Percentiles rank a stretch among this genome's conserved stretches.
Conservation (phyloP, 2,329 filamentous ascomycete genomes). For the Fusarium sarcochroum region DNA sequence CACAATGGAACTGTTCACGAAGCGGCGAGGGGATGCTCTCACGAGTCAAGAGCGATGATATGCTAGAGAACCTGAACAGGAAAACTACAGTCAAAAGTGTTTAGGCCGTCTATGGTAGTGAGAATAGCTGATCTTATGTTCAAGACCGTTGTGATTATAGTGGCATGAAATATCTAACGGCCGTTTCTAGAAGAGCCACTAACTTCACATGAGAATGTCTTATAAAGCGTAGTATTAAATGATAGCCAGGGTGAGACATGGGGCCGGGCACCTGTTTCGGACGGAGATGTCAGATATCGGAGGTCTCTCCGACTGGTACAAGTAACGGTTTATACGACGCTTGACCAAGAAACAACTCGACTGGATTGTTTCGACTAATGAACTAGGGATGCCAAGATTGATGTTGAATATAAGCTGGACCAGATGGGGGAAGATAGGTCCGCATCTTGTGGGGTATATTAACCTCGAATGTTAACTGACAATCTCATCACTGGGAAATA, state of each 20-base stretch:
- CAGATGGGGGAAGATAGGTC: too few species aligned
- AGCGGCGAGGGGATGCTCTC: not conserved
- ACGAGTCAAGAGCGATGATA: not conserved
- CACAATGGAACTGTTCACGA: not conserved
- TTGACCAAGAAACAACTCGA: not conserved
- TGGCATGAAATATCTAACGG: not conserved
- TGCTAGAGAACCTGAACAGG: too few species aligned
- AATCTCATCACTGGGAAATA: too few species aligned
- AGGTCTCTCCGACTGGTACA: slow-evolving; percentile 14
- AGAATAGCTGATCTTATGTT: not conserved
- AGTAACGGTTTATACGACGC: slow-evolving; percentile 8
- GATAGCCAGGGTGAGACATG: slow-evolving; percentile 27
- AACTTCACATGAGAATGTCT: not conserved
- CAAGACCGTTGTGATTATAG: not conserved
- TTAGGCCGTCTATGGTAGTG: not conserved
- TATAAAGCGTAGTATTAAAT: not conserved
- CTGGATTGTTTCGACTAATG: not conserved
- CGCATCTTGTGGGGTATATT: too few species aligned
- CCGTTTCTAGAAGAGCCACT: not conserved
- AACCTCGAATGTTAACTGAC: too few species aligned
- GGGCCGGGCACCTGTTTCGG: slow-evolving; percentile 31
- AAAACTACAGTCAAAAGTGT: not conserved
- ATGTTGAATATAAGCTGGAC: not conserved
- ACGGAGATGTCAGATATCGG: slow-evolving; percentile 36
- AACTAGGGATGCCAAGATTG: not conserved